Conservation (phyloP, 176 grass and related monocot genomes). For the Cocos nucifera region DNA sequence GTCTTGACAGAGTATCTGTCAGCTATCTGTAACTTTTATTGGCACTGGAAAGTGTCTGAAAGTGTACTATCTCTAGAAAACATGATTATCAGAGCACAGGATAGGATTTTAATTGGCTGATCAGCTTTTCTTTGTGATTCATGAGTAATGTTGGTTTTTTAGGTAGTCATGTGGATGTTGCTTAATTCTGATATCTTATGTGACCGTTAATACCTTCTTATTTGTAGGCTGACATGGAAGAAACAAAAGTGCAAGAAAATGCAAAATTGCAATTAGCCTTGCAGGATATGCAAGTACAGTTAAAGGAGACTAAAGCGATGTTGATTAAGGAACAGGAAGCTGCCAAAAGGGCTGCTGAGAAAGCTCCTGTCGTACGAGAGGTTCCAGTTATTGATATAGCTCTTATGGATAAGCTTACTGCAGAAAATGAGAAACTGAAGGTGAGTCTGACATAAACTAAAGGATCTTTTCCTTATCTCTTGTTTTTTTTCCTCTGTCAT, state of each 20-base stretch:
- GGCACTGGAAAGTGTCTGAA: no score
- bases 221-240: constrained; percentile 76
- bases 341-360: constrained; percentile 46
- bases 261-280: constrained; percentile 63
- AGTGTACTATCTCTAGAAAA: no score
- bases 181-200: no score
- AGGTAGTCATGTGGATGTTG: no score
- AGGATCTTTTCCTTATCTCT: neutral
- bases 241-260: constrained; percentile 79
- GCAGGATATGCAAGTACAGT: constrained; percentile 57
- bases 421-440: constrained; percentile 90
- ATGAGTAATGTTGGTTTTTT: no score
- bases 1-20: no score
- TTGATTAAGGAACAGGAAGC: constrained; percentile 55
- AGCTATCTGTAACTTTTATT: no score
- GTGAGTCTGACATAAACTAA: constrained; percentile 19
- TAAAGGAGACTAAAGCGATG: constrained; percentile 62
- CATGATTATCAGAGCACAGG: no score
- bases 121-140: no score
- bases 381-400: constrained; percentile 65
- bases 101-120: no score
- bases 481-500: constrained; percentile 2
- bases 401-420: constrained; percentile 61
- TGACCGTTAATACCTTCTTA: no score
- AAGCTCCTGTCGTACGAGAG: constrained; percentile 51